Evolutionary conservation across 2,329 filamentous ascomycete species (phyloP), one percentile per base, ranked within the genome.

Genomic region (Penicillium paneum): DNA sequence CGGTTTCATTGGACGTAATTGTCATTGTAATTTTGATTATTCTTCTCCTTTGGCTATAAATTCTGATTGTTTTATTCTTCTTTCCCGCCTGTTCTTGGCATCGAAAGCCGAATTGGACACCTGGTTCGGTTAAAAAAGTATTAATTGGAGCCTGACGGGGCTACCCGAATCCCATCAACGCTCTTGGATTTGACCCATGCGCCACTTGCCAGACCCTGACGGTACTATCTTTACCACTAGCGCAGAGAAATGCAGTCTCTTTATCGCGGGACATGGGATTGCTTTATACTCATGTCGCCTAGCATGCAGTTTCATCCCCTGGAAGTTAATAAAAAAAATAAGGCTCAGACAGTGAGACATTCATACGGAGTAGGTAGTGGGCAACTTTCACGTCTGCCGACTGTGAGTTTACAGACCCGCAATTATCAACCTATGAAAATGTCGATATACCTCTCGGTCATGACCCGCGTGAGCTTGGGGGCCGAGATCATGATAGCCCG

Each of bases 351-450:
- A 40, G 19, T 40, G 38, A 40, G 38, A 26, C 38, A 26, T 40
- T 24, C 21, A 26, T 40, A 10, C 13, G 26, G 26, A n/a, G 15
- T 26, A n/a, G 8, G 13, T 24, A 24, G 21, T 24, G 21, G 21
- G 13, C 7, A 7, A 17, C 15, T 28, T 26, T 11, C 39, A n/a
- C 15, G 5, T n/a, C 24, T 41, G 24, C 39, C 39, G 29, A 34
- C 42, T 44, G 7, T 21, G 17, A 32, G 32, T 28, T 35, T 35
- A 26, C 13, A 21, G 41, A 21, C 49, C 42, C 49, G 32, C 24
- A 47, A 28, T 19, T 28, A 21, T 47, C 35, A 47, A 11, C 49
- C 49, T 47, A 52, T 52, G 13, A 12, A 15, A 44, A 46, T 46
- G 26, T 26, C 49, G 42, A 34, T 24, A 44, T n/a, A 34, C 13